Percentiles rank a stretch among this genome's conserved stretches.
These are phyloP conservation scores for Oryza punctata DNA, from an alignment of 176 grass and related monocot genomes.

Conservation along the genomic window DNA sequence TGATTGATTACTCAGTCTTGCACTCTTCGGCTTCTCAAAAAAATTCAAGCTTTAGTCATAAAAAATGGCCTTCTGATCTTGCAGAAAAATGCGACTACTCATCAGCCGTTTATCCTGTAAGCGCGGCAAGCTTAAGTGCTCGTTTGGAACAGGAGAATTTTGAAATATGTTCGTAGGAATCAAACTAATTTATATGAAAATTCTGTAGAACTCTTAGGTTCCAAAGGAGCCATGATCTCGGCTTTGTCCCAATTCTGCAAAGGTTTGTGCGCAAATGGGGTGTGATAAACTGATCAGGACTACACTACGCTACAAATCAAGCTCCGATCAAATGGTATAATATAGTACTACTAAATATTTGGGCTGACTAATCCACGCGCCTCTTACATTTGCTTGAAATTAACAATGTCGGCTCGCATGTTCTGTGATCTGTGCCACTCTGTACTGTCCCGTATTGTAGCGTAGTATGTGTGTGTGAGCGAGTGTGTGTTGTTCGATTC, in stretches of 20 bases:
- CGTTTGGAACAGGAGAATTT: background rate
- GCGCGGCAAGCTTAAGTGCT: too few relatives aligned
- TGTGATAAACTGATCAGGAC: background rate
- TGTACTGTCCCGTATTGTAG: slow-evolving; percentile 42
- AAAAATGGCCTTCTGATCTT: background rate
- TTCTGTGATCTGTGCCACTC: slow-evolving; percentile 52
- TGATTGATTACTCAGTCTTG: background rate
- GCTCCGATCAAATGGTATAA: background rate
- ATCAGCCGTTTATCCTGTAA: background rate
- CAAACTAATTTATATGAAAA: background rate
- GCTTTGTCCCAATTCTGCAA: background rate
- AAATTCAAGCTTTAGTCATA: background rate
- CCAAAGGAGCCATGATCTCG: background rate
- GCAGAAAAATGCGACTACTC: background rate
- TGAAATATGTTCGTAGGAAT: background rate
- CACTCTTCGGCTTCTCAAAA: background rate
- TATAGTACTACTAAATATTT: slow-evolving; percentile 2
- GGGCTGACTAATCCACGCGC: slow-evolving; percentile 30
- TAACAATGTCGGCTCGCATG: slow-evolving; percentile 45
- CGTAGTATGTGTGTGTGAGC: background rate
- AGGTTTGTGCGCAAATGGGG: background rate
- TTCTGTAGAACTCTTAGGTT: background rate
- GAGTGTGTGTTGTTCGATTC: slow-evolving; percentile 46
- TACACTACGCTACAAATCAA: background rate
- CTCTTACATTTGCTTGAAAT: slow-evolving; percentile 26